Base-by-base conservation (phyloP, 176 grass and related monocot species). In the Musa beccarii region DNA sequence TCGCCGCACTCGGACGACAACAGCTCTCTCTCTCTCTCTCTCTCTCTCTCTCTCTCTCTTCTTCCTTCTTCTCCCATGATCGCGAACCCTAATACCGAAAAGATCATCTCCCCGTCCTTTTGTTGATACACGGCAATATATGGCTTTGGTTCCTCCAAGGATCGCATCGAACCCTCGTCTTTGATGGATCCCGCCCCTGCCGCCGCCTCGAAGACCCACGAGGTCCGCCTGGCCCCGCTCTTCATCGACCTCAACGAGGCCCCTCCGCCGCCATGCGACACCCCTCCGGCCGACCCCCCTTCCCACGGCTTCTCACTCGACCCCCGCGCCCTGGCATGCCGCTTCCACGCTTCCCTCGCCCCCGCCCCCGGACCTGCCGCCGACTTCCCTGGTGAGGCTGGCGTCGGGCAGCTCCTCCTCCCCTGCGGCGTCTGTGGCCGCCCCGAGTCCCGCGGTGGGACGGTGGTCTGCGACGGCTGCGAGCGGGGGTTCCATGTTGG, bases 211-310 rank as follows among this genome's bases (percentile, higher is more conserved):
- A 70, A 70, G 0, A 17, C 49, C 49, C 34, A 81, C 20, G 71
- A 82, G 84, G 84, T 88, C 80, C 94, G 94, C 17, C 90, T 78
- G 49, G 63, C 79, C 77, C 88, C 77, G 71, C 82, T 97, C 68
- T 64, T 20, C 77, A 89, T 97, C 84, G 94, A 97, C 85, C 94
- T 99, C 86, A 99, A 99, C 88, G 90, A 91, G 85, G 77, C 62
- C 78, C 92, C 88, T 51, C 83, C 88, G 49, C 79, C 85, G 28
- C 68, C 61, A 43, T 25, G 74, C 80, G 75, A 79, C 83, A 68
- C 79, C 49, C 76, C 84, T 10, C 62, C 34, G 15, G 64, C 25
- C 29, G 74, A 75, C 71, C 5, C 82, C 55, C 69, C 61, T 50
- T 9, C 49, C 5, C 20, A 34, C 10, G 0, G 34, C 34, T 66